These are phyloP conservation scores for Agroathelia rolfsii DNA, from an alignment of 1,284 basidiomycete species.

Conservation along the genomic window DNA sequence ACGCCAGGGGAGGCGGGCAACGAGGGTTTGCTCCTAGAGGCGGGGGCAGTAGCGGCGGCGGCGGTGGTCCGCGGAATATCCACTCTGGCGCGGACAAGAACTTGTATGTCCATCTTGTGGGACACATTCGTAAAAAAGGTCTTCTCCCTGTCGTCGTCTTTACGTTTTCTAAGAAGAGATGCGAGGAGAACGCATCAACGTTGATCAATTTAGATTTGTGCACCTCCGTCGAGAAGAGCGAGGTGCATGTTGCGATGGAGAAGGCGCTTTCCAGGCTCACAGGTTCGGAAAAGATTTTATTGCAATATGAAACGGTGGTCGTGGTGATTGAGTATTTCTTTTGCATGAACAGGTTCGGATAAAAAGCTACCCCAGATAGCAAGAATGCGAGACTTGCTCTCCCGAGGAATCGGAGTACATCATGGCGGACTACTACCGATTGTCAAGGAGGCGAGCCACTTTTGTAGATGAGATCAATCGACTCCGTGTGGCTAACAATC, in stretches of 20 bases:
- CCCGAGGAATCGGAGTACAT: conserved; percentile 93
- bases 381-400: conserved; percentile 85
- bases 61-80: conserved; percentile 48
- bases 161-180: conserved; percentile 93
- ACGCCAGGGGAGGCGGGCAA: conserved; percentile 33
- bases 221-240: conserved; percentile 85
- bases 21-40: conserved; percentile 37
- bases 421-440: conserved; percentile 95
- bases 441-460: conserved; percentile 77
- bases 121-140: conserved; percentile 75
- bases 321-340: conserved; percentile 8
- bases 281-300: conserved; percentile 38
- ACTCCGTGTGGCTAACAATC: conserved; percentile 6
- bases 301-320: conserved; percentile 2
- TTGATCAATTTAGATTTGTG: conserved; percentile 86
- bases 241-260: conserved; percentile 92
- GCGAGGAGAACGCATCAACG: conserved; percentile 92
- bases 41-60: conserved; percentile 37
- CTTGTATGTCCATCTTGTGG: conserved; percentile 89
- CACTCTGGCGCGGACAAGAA: conserved; percentile 76
- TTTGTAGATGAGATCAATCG: conserved; percentile 4
- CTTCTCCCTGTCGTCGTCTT: conserved; percentile 95
- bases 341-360: conserved; percentile 64
- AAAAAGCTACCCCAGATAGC: conserved; percentile 92
- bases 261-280: conserved; percentile 86